Base-by-base conservation (phyloP, 2,329 filamentous ascomycete species). In the Scorias spongiosa region DNA sequence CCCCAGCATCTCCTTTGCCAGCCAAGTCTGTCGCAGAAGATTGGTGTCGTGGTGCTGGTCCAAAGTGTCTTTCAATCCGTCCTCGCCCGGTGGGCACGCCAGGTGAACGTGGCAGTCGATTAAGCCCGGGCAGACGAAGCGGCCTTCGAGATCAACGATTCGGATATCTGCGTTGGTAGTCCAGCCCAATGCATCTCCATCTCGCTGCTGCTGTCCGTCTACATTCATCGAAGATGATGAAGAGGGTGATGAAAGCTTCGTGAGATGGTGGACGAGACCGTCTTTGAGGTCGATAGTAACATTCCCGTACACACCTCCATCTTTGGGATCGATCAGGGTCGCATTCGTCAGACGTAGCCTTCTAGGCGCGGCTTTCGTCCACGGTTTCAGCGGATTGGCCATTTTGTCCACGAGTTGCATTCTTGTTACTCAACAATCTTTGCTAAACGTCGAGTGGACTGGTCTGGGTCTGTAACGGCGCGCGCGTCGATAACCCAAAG, bases 81-180 rank as follows among this genome's bases (percentile, higher is more conserved):
- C 48, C 17, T 62, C 58, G 4, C 69, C 69, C 0, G 69, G 68
- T 0, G 65, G 64, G 1, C 66, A 63, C n/a, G 57, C 57, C 20
- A 72, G 51, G 47, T 72, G 69, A 10, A 72, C 66, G 52, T 72
- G 70, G 48, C 63, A 66, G 51, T 75, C 71, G 29, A 72, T 71
- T 3, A 74, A 59, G 3, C 71, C 70, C 1, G 71, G 71, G 37
- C 63, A 63, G 12, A 75, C 51, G 49, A 66, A 74, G 42, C 63
- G 63, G 12, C 67, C 65, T 5, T 60, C 46, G 0, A 69, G 53
- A 47, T 74, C 63, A 41, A 71, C 48, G 30, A 55, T 51, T 1
- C 48, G 52, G 18, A 55, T 42, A 2, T 53, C 38, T 44, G 49
- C 52, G 44, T 42, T 51, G 34, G 47, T 49, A 42, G 50, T 55